A percentile compares a stretch with the other conserved stretches of the same genome.
phyloP scores from a whole-genome alignment of 2,329 filamentous ascomycete species.

The Penicillium vulpinum region DNA sequence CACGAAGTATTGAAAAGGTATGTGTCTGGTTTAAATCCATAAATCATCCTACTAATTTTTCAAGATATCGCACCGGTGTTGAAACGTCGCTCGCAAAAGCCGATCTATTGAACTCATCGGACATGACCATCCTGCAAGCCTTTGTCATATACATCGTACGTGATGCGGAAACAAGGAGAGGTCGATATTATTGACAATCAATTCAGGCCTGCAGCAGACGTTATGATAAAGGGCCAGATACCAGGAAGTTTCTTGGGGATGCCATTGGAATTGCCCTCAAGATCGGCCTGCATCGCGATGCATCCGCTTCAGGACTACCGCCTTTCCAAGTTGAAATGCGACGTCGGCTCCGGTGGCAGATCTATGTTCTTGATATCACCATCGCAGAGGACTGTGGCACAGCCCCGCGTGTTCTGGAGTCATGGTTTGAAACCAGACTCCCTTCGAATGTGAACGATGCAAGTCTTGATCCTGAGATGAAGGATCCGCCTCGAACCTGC shows the following conservation, averaged over 20 bases:
- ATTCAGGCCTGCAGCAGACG: conserved; percentile 17
- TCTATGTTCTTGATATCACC: background rate
- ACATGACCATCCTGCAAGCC: conserved; percentile 22
- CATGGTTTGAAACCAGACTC: conserved; percentile 11
- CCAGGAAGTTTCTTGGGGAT: conserved; percentile 7
- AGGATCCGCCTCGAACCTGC: background rate
- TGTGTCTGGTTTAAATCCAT: background rate
- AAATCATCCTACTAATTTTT: background rate
- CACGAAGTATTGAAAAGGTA: conserved; percentile 12
- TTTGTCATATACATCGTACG: conserved; percentile 24
- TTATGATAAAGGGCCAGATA: conserved; percentile 16
- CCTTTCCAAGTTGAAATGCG: conserved; percentile 24
- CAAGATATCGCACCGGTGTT: conserved; percentile 16
- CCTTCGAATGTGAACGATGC: conserved; percentile 21
- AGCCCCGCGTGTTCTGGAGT: conserved; percentile 13
- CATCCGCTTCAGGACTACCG: background rate
- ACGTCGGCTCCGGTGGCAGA: conserved; percentile 6
- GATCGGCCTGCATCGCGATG: conserved; percentile 15
- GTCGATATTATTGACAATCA: background rate
- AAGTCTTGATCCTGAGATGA: conserved; percentile 16
- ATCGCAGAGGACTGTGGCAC: conserved; percentile 11
- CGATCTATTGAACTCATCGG: conserved; percentile 9
- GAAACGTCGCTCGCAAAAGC: conserved; percentile 15
- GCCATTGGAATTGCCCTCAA: conserved; percentile 16
- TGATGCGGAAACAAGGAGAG: background rate